Evolutionary conservation across 2,329 filamentous ascomycete species (phyloP), one percentile per base, ranked within the genome.

Genomic region (Chlorencoelia australis): DNA sequence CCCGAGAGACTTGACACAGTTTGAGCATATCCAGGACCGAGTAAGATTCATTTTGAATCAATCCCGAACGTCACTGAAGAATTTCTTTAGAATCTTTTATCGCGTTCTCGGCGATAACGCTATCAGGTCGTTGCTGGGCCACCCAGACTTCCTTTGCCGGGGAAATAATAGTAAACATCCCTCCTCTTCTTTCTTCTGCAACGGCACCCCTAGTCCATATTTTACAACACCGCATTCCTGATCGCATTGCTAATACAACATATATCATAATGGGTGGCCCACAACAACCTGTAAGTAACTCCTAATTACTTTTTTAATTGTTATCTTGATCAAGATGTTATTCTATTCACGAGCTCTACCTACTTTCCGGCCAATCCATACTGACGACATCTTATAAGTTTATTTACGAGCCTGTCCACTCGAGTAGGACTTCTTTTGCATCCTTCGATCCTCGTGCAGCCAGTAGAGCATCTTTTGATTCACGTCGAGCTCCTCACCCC

Each of bases 381-480:
- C n/a, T n/a, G n/a, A n/a, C n/a, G 26, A 30, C 27, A 7, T 30
- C n/a, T n/a, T n/a, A n/a, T n/a, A n/a, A 6, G 6, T 27, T 13
- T 27, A 27, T 27, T 27, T 15, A 13, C 26, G 26, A 28, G 11
- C 33, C n/a, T n/a, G n/a, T n/a, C n/a, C n/a, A n/a, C n/a, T n/a
- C n/a, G n/a, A n/a, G n/a, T n/a, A n/a, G n/a, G n/a, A n/a, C n/a
- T n/a, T n/a, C n/a, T n/a, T n/a, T n/a, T n/a, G n/a, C n/a, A n/a
- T n/a, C n/a, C n/a, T 94, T 93, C 60, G 87, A 95, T 52, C 88
- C 89, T 32, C 93, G 88, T 59, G 82, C 83, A 41, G 72, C 87
- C 32, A 88, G 86, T 15, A 73, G 86, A 55, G 82, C 84, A 44
- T 89, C 82, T 61, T 83, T 75, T 66, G 65, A 75, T 9, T 39